Percentiles rank a stretch among this genome's conserved stretches.
Conservation (phyloP, 495 filamentous ascomycete species). For the Lasiosphaeris hirsuta region DNA sequence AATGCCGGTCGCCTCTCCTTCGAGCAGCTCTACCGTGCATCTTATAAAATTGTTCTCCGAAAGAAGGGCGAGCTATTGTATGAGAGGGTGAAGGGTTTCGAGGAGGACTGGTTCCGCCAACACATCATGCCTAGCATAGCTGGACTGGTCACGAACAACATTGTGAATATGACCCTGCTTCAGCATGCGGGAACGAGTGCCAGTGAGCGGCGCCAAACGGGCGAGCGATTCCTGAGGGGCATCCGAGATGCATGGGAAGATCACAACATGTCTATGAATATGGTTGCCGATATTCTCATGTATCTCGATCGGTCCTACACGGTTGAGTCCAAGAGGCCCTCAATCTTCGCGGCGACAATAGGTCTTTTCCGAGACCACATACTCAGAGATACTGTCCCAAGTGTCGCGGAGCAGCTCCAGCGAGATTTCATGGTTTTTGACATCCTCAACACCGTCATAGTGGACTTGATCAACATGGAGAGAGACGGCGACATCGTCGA, state of each 20-base stretch:
- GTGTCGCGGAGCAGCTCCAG: slow-evolving; percentile 29
- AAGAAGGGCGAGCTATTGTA: slow-evolving; percentile 86
- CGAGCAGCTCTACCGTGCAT: slow-evolving; percentile 90
- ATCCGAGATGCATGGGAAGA: slow-evolving; percentile 79
- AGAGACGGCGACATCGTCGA: slow-evolving; percentile 88
- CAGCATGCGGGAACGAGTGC: slow-evolving; percentile 54
- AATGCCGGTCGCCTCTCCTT: slow-evolving; percentile 89
- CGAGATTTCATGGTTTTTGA: slow-evolving; percentile 54
- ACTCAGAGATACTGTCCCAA: slow-evolving; percentile 48
- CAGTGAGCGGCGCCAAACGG: slow-evolving; percentile 72
- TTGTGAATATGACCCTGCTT: slow-evolving; percentile 48
- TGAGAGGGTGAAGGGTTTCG: slow-evolving; percentile 70
- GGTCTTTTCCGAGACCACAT: slow-evolving; percentile 83
- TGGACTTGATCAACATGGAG: slow-evolving; percentile 91
- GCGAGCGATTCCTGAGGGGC: slow-evolving; percentile 77
- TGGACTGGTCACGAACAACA: slow-evolving; percentile 56
- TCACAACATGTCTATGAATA: slow-evolving; percentile 90
- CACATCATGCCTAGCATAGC: slow-evolving; percentile 64
- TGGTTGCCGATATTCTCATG: slow-evolving; percentile 97
- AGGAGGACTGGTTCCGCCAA: slow-evolving; percentile 71
- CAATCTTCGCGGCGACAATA: slow-evolving; percentile 81
- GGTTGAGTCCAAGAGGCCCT: slow-evolving; percentile 64
- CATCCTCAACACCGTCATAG: slow-evolving; percentile 73
- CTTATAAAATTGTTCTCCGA: slow-evolving; percentile 92
- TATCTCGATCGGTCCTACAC: slow-evolving; percentile 91